Evolutionary conservation across 1,139 yeast species (phyloP).

Genomic region (Yamadazyma pseudoaaseri): DNA sequence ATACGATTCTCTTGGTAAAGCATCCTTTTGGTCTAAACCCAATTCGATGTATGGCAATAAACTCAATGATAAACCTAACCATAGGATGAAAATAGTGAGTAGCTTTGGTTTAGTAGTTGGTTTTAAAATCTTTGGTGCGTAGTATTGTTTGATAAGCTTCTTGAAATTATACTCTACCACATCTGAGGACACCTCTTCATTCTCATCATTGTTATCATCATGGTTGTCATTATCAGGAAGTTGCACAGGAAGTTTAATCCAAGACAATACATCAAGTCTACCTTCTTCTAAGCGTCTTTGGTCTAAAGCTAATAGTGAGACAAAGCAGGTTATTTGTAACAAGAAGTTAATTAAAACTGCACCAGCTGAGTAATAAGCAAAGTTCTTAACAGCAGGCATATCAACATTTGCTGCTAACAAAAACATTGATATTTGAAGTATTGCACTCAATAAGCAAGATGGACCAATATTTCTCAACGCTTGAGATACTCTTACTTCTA

Average conservation of each 20-base stretch:
- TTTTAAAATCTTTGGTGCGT: constrained; percentile 56
- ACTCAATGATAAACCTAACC: constrained; percentile 69
- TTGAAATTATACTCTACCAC: constrained; percentile 28
- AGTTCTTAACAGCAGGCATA: constrained; percentile 95
- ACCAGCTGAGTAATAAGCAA: constrained; percentile 87
- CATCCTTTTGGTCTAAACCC: constrained; percentile 88
- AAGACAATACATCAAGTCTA: constrained; percentile 60
- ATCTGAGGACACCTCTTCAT: constrained; percentile 1
- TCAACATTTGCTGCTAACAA: constrained; percentile 74
- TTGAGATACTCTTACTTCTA: constrained; percentile 52
- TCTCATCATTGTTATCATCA: constrained; percentile 6
- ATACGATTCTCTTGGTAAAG: constrained; percentile 81
- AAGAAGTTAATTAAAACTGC: constrained; percentile 76
- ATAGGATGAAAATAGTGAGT: constrained; percentile 51
- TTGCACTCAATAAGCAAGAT: constrained; percentile 74
- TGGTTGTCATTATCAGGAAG: constrained; percentile 8
- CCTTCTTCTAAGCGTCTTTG: constrained; percentile 59
- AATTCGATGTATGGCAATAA: constrained; percentile 66
- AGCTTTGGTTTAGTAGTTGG: constrained; percentile 48
- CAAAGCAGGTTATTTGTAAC: constrained; percentile 79
- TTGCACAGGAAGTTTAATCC: constrained; percentile 27
- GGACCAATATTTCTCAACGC: constrained; percentile 82
- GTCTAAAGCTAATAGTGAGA: constrained; percentile 69
- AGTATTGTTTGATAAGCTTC: constrained; percentile 21
- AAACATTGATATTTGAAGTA: constrained; percentile 77